Percentiles rank a stretch among this genome's conserved stretches.
Conservation (phyloP, 2,329 filamentous ascomycete species). For the Epichloe brachyelytri region DNA sequence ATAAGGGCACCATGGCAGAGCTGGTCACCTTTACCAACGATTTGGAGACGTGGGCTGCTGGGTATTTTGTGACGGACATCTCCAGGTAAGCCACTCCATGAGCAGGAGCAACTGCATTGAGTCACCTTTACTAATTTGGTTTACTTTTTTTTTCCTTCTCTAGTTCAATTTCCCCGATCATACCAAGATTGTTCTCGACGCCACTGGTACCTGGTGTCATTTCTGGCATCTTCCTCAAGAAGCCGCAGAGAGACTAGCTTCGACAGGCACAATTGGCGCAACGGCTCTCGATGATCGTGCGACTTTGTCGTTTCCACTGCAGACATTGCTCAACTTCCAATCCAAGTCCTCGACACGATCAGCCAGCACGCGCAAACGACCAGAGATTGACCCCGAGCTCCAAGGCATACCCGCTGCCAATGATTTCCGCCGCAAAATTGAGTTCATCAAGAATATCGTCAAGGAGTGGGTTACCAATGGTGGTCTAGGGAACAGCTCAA, state of each 20-base stretch:
- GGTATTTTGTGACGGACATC: slow-evolving; percentile 67
- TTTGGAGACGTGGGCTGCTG: slow-evolving; percentile 72
- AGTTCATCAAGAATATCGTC: slow-evolving; percentile 56
- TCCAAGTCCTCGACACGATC: slow-evolving; percentile 31
- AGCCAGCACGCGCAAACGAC: slow-evolving; percentile 39
- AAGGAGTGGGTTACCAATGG: slow-evolving; percentile 59
- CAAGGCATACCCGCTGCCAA: slow-evolving; percentile 59
- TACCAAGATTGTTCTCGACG: slow-evolving; percentile 69
- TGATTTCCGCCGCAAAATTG: slow-evolving; percentile 59
- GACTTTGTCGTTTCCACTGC: slow-evolving; percentile 57
- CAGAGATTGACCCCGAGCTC: slow-evolving; percentile 46
- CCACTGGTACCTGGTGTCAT: slow-evolving; percentile 61
- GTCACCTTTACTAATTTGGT: neutral
- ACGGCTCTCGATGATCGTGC: slow-evolving; percentile 59
- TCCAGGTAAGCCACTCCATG: slow-evolving; percentile 42
- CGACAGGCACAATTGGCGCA: slow-evolving; percentile 54
- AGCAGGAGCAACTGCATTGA: neutral
- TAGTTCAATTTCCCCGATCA: slow-evolving; percentile 83
- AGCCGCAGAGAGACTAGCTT: slow-evolving; percentile 51
- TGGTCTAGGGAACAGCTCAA: slow-evolving; percentile 55
- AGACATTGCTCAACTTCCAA: slow-evolving; percentile 59
- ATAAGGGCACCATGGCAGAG: slow-evolving; percentile 30
- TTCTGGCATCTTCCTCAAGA: slow-evolving; percentile 66
- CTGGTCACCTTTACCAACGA: slow-evolving; percentile 67
- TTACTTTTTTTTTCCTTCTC: neutral